Evolutionary conservation across 1,284 basidiomycete genomes (phyloP).

Genomic region (Mixia osmundae): DNA sequence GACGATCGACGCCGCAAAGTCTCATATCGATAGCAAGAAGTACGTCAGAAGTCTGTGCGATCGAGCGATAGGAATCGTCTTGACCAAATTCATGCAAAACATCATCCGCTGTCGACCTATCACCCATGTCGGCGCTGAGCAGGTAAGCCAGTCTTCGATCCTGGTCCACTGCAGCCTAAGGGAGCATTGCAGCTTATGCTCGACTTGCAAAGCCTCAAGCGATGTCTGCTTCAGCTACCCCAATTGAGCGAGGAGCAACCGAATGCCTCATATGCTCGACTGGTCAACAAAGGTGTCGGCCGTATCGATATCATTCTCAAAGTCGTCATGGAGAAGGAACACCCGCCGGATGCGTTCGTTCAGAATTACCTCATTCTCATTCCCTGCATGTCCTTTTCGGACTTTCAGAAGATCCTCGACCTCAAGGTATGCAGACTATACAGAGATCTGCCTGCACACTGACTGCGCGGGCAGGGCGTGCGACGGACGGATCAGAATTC

Average conservation of each 20-base stretch:
- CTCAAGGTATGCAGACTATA: constrained; percentile 33
- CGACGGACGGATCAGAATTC: constrained; percentile 63
- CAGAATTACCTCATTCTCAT: constrained; percentile 79
- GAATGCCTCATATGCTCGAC: constrained; percentile 36
- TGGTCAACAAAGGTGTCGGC: constrained; percentile 51
- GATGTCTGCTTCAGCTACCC: constrained; percentile 56
- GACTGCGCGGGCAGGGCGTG: constrained; percentile 32
- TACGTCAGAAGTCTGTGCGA: constrained; percentile 77
- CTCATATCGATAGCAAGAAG: constrained; percentile 70
- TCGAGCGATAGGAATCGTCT: constrained; percentile 55
- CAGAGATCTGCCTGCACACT: not conserved
- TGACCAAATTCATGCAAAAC: constrained; percentile 62
- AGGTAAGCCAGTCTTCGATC: constrained; percentile 31
- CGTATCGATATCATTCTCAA: constrained; percentile 75
- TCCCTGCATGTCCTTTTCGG: constrained; percentile 73
- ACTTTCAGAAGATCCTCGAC: constrained; percentile 95
- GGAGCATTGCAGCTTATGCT: constrained; percentile 44
- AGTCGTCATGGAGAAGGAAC: constrained; percentile 78
- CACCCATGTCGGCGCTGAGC: constrained; percentile 73
- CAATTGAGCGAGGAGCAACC: constrained; percentile 14
- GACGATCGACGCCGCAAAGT: constrained; percentile 39
- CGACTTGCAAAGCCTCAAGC: constrained; percentile 68
- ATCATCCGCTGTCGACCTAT: constrained; percentile 69
- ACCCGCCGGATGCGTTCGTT: constrained; percentile 78
- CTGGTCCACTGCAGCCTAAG: not conserved